These are phyloP conservation scores for Spathaspora passalidarum DNA, from an alignment of 805 yeast species.

Conservation along the genomic window DNA sequence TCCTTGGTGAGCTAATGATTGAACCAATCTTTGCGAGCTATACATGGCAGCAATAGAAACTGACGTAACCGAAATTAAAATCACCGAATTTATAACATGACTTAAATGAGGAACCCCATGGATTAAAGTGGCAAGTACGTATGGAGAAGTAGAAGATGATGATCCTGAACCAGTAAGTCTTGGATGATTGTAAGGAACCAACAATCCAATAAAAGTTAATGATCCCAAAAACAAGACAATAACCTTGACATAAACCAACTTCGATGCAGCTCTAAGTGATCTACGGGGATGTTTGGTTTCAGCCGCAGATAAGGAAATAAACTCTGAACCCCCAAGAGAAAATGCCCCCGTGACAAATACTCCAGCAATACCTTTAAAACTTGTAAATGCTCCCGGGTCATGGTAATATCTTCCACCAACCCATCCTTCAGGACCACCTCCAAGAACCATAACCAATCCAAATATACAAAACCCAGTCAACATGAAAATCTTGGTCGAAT, in stretches of 20 bases:
- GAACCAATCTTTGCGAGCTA: slow-evolving; percentile 40
- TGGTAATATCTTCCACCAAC: slow-evolving; percentile 41
- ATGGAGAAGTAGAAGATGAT: slow-evolving; percentile 38
- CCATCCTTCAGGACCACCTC: slow-evolving; percentile 33
- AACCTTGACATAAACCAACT: slow-evolving; percentile 38
- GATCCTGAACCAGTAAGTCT: slow-evolving; percentile 33
- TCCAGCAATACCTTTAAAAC: slow-evolving; percentile 38
- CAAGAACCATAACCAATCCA: slow-evolving; percentile 37
- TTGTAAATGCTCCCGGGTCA: slow-evolving; percentile 36
- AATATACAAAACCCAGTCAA: slow-evolving; percentile 37
- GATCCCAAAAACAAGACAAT: slow-evolving; percentile 38
- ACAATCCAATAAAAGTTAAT: slow-evolving; percentile 35
- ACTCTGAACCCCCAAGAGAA: slow-evolving; percentile 41
- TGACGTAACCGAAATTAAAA: slow-evolving; percentile 39
- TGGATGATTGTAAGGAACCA: slow-evolving; percentile 33
- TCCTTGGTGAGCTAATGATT: slow-evolving; percentile 41
- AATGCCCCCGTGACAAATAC: slow-evolving; percentile 41
- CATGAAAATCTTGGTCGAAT: slow-evolving; percentile 33
- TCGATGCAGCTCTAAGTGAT: slow-evolving; percentile 39
- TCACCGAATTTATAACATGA: slow-evolving; percentile 40
- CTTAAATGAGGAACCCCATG: slow-evolving; percentile 38
- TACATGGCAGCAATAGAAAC: slow-evolving; percentile 43
- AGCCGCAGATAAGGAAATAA: slow-evolving; percentile 35
- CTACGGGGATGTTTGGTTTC: slow-evolving; percentile 37
- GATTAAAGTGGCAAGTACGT: slow-evolving; percentile 38